Evolutionary conservation across 192 early-diverging fungal genomes (phyloP), one percentile per base, ranked within the genome.

Genomic region (Gryganskiella cystojenkinii): DNA sequence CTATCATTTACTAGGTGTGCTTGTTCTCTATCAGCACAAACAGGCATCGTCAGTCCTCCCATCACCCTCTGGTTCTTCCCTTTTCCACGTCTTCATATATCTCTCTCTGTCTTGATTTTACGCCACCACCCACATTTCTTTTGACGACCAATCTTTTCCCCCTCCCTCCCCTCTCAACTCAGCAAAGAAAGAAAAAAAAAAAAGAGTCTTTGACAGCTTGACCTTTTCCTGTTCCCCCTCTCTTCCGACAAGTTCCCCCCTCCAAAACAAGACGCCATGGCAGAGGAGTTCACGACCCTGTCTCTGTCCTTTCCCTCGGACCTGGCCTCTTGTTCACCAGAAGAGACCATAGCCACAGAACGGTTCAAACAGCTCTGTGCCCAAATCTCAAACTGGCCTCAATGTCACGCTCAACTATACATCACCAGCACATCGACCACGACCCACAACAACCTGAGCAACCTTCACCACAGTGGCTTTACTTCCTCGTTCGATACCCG

Each of bases 281-380:
- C 37, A 40, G 37, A 67, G 15, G 74, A 64, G 43, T 68, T 61
- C 56, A 69, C 66, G 47, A 69, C 68, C 61, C 74, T 78, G 37
- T 78, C 74, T 56, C 61, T 78, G 47, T 78, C 65, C 67, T 78
- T 78, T 47, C 60, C 67, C 37, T 78, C 66, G 15, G 61, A 54
- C 43, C 66, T 46, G 14, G 65, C 43, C 22, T 34, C 50, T 49
- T 46, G 58, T 31, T 34, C 58, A 4, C 54, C 58, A 31, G 74
- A 78, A 42, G 74, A 67, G 31, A 34, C 45, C 7, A 63, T 52
- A 30, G 68, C 37, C 37, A 40, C 58, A 4, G 52, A 44, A 19
- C 46, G 49, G n/a, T 78, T 78, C 42, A 65, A 69, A 50, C 65
- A 59, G 45, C 67, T 78, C 3, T 68, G 65, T 45, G 66, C 61